Evolutionary conservation across 140 eudicot species (phyloP).

Genomic region (Stevia rebaudiana): DNA sequence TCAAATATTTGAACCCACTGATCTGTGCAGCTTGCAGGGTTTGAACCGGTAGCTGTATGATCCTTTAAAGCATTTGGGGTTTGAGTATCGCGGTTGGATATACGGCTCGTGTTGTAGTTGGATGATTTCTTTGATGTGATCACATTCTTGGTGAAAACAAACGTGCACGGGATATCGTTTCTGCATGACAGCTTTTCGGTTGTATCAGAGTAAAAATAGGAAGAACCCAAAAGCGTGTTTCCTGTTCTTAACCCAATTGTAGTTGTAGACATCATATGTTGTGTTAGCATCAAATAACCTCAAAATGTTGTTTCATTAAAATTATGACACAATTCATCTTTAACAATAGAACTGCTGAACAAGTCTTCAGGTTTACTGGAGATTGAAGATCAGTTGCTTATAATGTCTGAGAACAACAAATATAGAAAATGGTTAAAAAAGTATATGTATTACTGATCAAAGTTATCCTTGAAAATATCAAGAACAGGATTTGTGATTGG

Average conservation of each 20-base stretch:
- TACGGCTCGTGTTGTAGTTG: conserved; percentile 26
- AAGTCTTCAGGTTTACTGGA: conserved; percentile 9
- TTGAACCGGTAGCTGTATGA: conserved; percentile 32
- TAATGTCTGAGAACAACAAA: conserved; percentile 6
- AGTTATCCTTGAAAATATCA: neutral
- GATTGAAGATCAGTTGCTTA: neutral
- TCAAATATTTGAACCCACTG: conserved; percentile 34
- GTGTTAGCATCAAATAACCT: conserved; percentile 22
- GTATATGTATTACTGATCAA: neutral
- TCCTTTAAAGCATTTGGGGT: conserved; percentile 48
- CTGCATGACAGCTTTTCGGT: conserved; percentile 40
- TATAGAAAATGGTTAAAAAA: neutral
- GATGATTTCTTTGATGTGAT: conserved; percentile 47
- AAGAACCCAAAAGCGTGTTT: conserved; percentile 47
- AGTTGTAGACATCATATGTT: conserved; percentile 61
- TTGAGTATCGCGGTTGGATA: conserved; percentile 31
- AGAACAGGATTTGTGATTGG: neutral
- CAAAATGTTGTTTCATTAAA: neutral
- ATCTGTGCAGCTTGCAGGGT: conserved; percentile 27
- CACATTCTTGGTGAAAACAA: conserved; percentile 31
- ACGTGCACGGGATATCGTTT: conserved; percentile 23
- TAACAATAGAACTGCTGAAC: neutral
- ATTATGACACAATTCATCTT: neutral
- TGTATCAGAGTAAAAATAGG: conserved; percentile 56
- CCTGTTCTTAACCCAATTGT: conserved; percentile 75